Evolutionary conservation across 73 alveolate genomes (phyloP).

Genomic region (Symbiodinium natans): DNA sequence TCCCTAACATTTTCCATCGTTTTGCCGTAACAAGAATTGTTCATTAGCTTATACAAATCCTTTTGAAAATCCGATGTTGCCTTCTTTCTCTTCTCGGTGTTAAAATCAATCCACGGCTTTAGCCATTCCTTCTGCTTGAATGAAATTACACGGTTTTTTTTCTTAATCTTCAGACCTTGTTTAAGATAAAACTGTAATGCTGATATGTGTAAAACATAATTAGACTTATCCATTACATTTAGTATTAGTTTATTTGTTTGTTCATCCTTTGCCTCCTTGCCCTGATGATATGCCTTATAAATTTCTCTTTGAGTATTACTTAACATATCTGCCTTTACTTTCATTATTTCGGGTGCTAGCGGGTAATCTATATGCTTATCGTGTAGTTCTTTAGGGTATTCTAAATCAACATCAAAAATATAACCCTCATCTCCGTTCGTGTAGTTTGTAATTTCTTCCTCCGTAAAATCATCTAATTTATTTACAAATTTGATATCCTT

Average conservation of each 20-base stretch:
- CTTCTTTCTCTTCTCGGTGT: not conserved
- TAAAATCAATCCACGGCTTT: not conserved
- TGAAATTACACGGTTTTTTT: not conserved
- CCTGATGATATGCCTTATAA: not conserved
- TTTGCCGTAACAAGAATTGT: not conserved
- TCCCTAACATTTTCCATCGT: not conserved
- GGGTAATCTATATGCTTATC: not conserved
- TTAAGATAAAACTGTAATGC: no score
- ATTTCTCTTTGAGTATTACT: no score
- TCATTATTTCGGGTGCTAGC: not conserved
- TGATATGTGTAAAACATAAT: not conserved
- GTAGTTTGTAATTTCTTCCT: not conserved
- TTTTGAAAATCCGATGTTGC: not conserved
- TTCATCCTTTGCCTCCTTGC: not conserved
- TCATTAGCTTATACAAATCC: not conserved
- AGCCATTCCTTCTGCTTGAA: not conserved
- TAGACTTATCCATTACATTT: not conserved
- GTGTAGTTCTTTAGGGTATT: not conserved
- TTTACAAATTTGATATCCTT: no score
- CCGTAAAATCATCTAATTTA: not conserved
- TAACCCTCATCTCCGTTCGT: not conserved
- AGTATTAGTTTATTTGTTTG: no score
- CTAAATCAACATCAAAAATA: not conserved
- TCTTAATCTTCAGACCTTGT: not conserved
- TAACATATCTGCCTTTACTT: not conserved